Percentiles rank a stretch among this genome's conserved stretches.
These are phyloP conservation scores for Darksidea phi DNA, from an alignment of 495 filamentous ascomycete genomes.

Conservation along the genomic window DNA sequence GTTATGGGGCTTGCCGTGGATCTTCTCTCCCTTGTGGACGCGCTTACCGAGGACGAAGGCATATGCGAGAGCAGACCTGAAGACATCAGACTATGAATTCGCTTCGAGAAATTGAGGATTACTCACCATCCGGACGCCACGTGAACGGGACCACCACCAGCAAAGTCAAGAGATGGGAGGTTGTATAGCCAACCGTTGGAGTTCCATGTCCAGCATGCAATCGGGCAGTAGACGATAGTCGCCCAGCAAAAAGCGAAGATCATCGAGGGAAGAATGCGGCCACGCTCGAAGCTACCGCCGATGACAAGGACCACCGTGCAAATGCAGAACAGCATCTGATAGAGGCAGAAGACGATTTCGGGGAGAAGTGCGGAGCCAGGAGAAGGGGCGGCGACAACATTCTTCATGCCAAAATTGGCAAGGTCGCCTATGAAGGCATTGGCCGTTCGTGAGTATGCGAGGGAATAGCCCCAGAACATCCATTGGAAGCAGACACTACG, in stretches of 20 bases:
- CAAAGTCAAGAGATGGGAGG: constrained; percentile 56
- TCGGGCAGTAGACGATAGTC: constrained; percentile 59
- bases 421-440: constrained; percentile 57
- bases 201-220: constrained; percentile 64
- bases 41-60: constrained; percentile 57
- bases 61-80: constrained; percentile 52
- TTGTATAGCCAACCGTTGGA: constrained; percentile 58
- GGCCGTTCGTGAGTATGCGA: constrained; percentile 53
- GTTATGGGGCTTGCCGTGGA: constrained; percentile 55
- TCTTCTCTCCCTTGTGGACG: constrained; percentile 47
- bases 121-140: constrained; percentile 52
- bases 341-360: constrained; percentile 58
- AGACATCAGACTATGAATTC: background rate
- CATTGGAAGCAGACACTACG: constrained; percentile 52
- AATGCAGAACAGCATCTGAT: constrained; percentile 59
- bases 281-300: constrained; percentile 56
- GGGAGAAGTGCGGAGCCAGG: constrained; percentile 51
- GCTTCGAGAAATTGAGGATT: background rate
- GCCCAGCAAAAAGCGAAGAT: constrained; percentile 61
- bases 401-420: constrained; percentile 55
- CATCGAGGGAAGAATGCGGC: constrained; percentile 55
- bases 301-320: constrained; percentile 55
- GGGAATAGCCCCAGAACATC: constrained; percentile 61
- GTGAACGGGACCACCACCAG: constrained; percentile 58
- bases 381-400: constrained; percentile 53